Conservation (phyloP, 768 basidiomycete genomes). For the Rhizopogon roseolus region DNA sequence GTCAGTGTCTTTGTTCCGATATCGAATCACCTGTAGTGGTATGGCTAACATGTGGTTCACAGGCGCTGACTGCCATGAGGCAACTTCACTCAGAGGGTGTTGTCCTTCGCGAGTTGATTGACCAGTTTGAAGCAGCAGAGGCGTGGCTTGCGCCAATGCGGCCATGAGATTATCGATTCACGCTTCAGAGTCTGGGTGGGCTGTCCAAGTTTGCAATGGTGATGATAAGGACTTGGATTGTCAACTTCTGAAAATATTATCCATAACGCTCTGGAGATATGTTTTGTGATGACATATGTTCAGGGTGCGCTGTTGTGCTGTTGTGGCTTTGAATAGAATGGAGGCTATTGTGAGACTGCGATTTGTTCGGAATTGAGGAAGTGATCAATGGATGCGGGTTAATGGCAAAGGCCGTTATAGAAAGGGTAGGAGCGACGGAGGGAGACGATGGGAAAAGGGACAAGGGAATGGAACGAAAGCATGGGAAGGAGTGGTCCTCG, state of each 20-base stretch:
- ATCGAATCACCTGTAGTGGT: slow-evolving; percentile 2
- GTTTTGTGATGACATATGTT: not conserved
- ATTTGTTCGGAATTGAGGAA: slow-evolving; percentile 4
- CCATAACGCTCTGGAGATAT: not conserved
- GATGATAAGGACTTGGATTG: not conserved
- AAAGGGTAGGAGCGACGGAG: slow-evolving; percentile 9
- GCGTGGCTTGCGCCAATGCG: slow-evolving; percentile 91
- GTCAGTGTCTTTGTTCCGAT: slow-evolving; percentile 46
- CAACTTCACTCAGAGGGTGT: slow-evolving; percentile 80
- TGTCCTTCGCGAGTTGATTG: slow-evolving; percentile 82
- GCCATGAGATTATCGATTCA: slow-evolving; percentile 43
- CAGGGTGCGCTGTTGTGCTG: not conserved
- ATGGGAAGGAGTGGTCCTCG: slow-evolving; percentile 3
- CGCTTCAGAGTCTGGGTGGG: slow-evolving; percentile 3
- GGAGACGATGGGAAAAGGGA: slow-evolving; percentile 16
- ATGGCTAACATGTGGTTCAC: slow-evolving; percentile 25
- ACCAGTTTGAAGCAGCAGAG: slow-evolving; percentile 95
- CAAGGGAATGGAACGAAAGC: slow-evolving; percentile 4
- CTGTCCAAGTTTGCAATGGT: not conserved
- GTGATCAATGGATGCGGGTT: slow-evolving; percentile 1
- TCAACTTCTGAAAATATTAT: slow-evolving; percentile 1
- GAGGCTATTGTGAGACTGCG: not conserved
- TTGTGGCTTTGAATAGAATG: not conserved
- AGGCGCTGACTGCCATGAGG: slow-evolving; percentile 87
- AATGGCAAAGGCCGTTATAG: not conserved